Evolutionary conservation across 1,139 yeast genomes (phyloP), one percentile per base, ranked within the genome.

Genomic region (Wickerhamiella infanticola): DNA sequence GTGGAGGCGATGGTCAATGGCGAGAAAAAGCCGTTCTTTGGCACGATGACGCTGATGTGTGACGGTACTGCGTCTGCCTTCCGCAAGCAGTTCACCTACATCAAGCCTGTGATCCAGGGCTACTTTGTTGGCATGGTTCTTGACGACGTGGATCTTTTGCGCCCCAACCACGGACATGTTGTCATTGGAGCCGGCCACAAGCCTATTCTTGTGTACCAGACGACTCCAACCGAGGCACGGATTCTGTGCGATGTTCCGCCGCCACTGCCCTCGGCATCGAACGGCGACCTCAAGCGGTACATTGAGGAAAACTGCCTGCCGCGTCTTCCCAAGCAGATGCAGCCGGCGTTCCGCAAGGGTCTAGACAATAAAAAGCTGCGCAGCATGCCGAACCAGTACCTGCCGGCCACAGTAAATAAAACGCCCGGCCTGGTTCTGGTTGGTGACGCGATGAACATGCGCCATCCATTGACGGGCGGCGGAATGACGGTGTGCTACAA

Each of bases 391-490:
- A 88, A 88, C 64, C 94, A 93, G 58, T 90, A 76, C 64, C 69
- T 90, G 48, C 76, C 94, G 6, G 96, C 96, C 0, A 69, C 74
- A 50, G 69, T 72, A 44, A 76, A 75, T 55, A 69, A 69, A 23
- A 71, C 75, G 42, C 77, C 77, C 13, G 99, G 99, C n/a, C 67
- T 86, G 46, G 69, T 90, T 40, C 72, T 90, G 55, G 62, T 90
- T 42, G 99, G 99, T 39, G 99, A 90, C 61, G 85, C 98, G 2
- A 72, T 88, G 58, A 90, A 90, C 63, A 90, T 90, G 96, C 75
- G 99, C 61, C 99, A 90, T 63, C 99, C 99, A 23, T 72, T 90
- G 52, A 90, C 98, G 1, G 99, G 99, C 41, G 98, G 98, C 49
- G 99, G 99, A 50, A 90, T 90, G 99, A 88, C 97, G 8, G 98